Evolutionary conservation across 2,329 filamentous ascomycete species (phyloP), one percentile per base, ranked within the genome.

Genomic region (Colletotrichum sidae): DNA sequence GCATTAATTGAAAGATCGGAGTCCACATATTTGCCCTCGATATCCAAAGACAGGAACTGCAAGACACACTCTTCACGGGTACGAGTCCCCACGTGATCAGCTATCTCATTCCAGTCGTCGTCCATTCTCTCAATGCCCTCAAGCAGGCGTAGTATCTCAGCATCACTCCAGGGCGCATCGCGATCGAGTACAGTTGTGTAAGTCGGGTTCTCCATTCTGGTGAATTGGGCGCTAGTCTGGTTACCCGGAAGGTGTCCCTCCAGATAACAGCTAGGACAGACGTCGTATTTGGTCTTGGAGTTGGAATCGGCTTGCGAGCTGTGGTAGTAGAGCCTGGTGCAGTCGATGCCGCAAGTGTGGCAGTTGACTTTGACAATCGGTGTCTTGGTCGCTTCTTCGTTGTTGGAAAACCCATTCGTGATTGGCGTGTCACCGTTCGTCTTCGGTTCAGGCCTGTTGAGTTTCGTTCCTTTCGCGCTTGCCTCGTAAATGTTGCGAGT

Each of bases 11-110:
- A 72, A 12, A 69, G 65, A 72, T 95, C 90, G 8, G 93, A 89
- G 72, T 98, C 94, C 9, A 97, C 83, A 74, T 97, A 99, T 77
- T 97, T 96, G 81, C 97, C 95, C 77, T 98, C 96, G 68, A 99
- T 99, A 71, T 97, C 95, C 41, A 99, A 84, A 75, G 97, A 94
- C 69, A 99, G 79, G 82, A 99, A 99, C 76, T 97, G 96, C 72
- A 98, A 86, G 13, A 98, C 95, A 76, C 96, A 99, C 80, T 99
- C 95, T 77, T 99, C 96, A 57, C 93, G 87, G 2, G 94, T 97
- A 66, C 95, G 90, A 3, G 93, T 96, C 53, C 92, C 92, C 47
- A 99, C 96, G 73, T 97, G 92, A 68, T 95, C 93, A 1, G 96
- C 90, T 70, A 99, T 94, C 72, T 93, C 89, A 63, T 92, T 91